Evolutionary conservation across 139 green algal genomes (phyloP).

Genomic region (Zygnema circumcarinatum): DNA sequence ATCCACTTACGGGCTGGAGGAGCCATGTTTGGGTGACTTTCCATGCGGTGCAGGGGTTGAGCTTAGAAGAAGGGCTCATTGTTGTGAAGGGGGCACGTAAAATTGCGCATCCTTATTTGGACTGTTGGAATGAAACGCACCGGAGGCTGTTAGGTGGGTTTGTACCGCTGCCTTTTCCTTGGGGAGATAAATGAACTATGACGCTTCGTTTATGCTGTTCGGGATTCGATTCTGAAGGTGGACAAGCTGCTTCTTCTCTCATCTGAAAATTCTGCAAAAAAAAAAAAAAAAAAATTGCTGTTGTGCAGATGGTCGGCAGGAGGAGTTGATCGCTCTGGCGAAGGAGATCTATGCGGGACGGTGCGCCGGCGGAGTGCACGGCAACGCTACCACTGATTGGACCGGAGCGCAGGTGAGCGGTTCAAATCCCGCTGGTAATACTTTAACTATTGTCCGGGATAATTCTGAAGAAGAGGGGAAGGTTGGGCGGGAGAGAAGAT

Average conservation of each 20-base stretch:
- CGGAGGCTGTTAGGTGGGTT: constrained; percentile 47
- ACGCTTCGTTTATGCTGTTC: not conserved
- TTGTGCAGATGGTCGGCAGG: constrained; percentile 42
- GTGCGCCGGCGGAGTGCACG: constrained; percentile 34
- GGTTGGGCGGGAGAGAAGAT: not conserved
- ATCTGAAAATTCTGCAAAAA: not conserved
- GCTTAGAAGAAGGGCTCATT: constrained; percentile 44
- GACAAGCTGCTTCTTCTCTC: not conserved
- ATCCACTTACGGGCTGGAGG: too few species aligned
- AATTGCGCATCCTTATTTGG: constrained; percentile 60
- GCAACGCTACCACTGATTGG: constrained; percentile 56
- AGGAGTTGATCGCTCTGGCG: constrained; percentile 53
- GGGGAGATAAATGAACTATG: not conserved
- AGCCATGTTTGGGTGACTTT: not conserved
- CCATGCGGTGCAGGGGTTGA: constrained; percentile 45
- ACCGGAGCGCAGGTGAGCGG: constrained; percentile 42
- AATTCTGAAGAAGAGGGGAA: not conserved
- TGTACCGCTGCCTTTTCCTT: not conserved
- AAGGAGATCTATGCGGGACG: constrained; percentile 53
- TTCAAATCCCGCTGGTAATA: not conserved
- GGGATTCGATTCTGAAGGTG: not conserved
- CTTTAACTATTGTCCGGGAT: not conserved
- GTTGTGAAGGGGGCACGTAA: constrained; percentile 39
- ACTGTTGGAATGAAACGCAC: constrained; percentile 50
- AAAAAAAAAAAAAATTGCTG: not conserved